Conservation (phyloP, 2,329 filamentous ascomycete species). For the Didymella exigua region DNA sequence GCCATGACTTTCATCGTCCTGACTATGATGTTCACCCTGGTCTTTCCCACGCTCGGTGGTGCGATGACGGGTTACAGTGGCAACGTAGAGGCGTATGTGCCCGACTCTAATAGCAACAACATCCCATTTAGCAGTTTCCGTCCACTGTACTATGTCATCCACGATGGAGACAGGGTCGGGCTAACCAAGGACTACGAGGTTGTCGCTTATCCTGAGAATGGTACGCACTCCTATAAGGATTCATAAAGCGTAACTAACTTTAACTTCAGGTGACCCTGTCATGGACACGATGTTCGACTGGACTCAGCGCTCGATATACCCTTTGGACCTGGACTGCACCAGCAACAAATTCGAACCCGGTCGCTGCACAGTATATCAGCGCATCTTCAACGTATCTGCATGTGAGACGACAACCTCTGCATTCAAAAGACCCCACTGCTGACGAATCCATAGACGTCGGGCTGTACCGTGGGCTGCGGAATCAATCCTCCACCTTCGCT, state of each 20-base stretch:
- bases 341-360: too few relatives aligned
- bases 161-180: conserved; percentile 19
- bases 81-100: conserved; percentile 11
- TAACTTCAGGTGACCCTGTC: neutral
- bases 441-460: too few relatives aligned
- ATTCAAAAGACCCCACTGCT: too few relatives aligned
- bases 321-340: too few relatives aligned
- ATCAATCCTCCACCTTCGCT: too few relatives aligned
- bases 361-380: too few relatives aligned
- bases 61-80: conserved; percentile 27
- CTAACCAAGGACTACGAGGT: conserved; percentile 5
- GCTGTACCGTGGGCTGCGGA: too few relatives aligned
- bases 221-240: too few relatives aligned
- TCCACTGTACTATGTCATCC: conserved; percentile 12
- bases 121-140: conserved; percentile 11
- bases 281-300: neutral
- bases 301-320: neutral
- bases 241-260: too few relatives aligned
- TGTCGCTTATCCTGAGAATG: neutral
- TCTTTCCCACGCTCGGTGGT: conserved; percentile 22
- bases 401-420: too few relatives aligned
- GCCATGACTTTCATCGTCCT: conserved; percentile 25
- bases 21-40: conserved; percentile 19
- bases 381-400: too few relatives aligned
- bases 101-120: conserved; percentile 7